Conservation (phyloP, 495 filamentous ascomycete species). For the Lentithecium fluviatile region DNA sequence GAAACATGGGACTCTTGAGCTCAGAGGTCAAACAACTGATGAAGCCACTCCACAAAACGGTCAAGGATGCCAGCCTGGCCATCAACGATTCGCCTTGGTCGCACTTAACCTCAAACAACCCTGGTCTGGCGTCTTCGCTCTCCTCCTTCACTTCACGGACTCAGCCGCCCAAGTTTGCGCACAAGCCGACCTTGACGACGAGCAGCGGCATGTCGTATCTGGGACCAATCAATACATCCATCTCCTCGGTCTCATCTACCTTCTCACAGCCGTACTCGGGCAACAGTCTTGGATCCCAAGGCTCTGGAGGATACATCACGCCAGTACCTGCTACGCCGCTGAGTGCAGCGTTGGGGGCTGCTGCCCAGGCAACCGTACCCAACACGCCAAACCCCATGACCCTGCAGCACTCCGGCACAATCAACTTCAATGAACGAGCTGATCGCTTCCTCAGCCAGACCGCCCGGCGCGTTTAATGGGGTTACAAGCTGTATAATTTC, state of each 20-base stretch:
- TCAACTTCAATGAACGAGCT: too few relatives aligned
- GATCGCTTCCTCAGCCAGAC: constrained; percentile 13
- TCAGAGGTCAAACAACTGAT: constrained; percentile 67
- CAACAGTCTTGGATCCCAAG: constrained; percentile 35
- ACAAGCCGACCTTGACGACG: constrained; percentile 3
- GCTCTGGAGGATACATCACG: constrained; percentile 43
- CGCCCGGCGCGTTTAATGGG: constrained; percentile 10
- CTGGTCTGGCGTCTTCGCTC: constrained; percentile 1
- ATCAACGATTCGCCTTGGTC: constrained; percentile 80
- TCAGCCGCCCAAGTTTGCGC: constrained; percentile 24
- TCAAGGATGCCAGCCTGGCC: constrained; percentile 70
- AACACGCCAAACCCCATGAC: constrained; percentile 55
- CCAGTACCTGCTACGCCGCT: constrained; percentile 66
- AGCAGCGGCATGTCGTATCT: constrained; percentile 13
- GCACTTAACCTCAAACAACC: constrained; percentile 42
- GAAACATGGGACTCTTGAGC: constrained; percentile 64
- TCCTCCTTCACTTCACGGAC: constrained; percentile 22
- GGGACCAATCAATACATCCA: constrained; percentile 35
- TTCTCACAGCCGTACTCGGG: constrained; percentile 29
- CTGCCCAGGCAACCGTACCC: constrained; percentile 84
- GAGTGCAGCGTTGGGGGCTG: constrained; percentile 82
- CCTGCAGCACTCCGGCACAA: too few relatives aligned
- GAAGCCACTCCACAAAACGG: constrained; percentile 69
- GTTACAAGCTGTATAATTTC: background rate
- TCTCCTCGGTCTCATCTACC: constrained; percentile 20